Percentiles rank a stretch among this genome's conserved stretches.
Conservation (phyloP, 2,329 filamentous ascomycete species). For the Aureobasidium uvarum region DNA sequence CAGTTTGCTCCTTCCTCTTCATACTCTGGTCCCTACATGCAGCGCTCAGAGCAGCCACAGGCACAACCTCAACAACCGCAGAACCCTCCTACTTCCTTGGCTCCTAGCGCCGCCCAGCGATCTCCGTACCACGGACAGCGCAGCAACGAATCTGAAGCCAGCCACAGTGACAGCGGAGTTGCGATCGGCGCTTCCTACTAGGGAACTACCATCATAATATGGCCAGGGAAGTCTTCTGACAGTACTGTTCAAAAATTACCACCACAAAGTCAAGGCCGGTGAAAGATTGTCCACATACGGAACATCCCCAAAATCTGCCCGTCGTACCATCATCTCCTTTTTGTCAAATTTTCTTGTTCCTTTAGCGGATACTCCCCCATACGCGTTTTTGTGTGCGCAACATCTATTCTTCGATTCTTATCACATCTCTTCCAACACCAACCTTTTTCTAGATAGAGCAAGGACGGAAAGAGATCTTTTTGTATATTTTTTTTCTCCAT, state of each 20-base stretch:
- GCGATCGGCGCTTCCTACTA: conserved; percentile 30
- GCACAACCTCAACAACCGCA: conserved; percentile 27
- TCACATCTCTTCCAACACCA: not conserved
- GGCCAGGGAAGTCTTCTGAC: not conserved
- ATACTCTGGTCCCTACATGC: conserved; percentile 21
- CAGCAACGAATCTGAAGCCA: conserved; percentile 26
- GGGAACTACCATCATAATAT: not conserved
- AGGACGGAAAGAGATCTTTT: not conserved
- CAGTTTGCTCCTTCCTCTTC: conserved; percentile 18
- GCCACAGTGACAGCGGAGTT: conserved; percentile 30
- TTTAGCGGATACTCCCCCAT: conserved; percentile 22
- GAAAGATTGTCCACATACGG: no score
- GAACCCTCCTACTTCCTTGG: conserved; percentile 9
- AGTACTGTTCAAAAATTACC: not conserved
- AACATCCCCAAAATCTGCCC: not conserved
- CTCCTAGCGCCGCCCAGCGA: conserved; percentile 19
- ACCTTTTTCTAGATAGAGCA: not conserved
- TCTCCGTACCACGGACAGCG: conserved; percentile 24
- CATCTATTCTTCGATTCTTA: not conserved
- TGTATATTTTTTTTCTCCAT: conserved; percentile 5
- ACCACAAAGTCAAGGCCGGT: not conserved
- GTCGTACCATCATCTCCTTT: not conserved
- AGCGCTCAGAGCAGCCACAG: conserved; percentile 25
- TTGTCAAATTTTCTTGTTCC: conserved; percentile 3
- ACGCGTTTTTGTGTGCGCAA: conserved; percentile 5